Percentiles rank a stretch among this genome's conserved stretches.
Conservation (phyloP, 495 filamentous ascomycete species). For the Umbilicaria muhlenbergii region DNA sequence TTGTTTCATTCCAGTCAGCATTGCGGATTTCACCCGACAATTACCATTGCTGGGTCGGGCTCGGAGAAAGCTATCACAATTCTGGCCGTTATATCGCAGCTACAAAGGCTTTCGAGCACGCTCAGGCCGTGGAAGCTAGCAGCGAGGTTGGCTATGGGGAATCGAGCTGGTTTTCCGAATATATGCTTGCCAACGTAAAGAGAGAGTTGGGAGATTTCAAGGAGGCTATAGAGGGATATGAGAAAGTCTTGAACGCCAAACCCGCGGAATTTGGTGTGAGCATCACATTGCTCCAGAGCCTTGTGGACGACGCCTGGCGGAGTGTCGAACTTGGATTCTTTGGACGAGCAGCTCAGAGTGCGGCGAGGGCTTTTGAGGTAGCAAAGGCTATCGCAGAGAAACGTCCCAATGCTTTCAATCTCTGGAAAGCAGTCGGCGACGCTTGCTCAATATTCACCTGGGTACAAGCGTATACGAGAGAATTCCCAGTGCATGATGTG, state of each 20-base stretch:
- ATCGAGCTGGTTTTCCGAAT: constrained; percentile 84
- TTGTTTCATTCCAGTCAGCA: constrained; percentile 84
- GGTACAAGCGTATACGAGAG: constrained; percentile 45
- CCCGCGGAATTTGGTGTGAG: constrained; percentile 71
- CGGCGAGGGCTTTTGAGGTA: constrained; percentile 39
- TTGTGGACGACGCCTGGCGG: constrained; percentile 65
- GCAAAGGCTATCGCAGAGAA: constrained; percentile 34
- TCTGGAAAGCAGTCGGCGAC: constrained; percentile 92
- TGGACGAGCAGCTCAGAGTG: constrained; percentile 56
- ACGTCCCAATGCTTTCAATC: constrained; percentile 61
- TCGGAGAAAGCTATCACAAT: constrained; percentile 91
- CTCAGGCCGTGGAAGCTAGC: constrained; percentile 44
- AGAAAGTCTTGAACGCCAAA: constrained; percentile 45
- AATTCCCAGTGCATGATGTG: constrained; percentile 41
- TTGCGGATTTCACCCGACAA: constrained; percentile 66
- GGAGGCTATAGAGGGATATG: constrained; percentile 61
- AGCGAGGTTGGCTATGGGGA: constrained; percentile 25
- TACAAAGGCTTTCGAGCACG: constrained; percentile 76
- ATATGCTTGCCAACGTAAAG: constrained; percentile 93
- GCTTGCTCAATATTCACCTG: constrained; percentile 69
- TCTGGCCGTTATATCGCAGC: constrained; percentile 85
- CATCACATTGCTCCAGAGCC: constrained; percentile 72
- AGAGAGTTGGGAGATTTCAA: constrained; percentile 82
- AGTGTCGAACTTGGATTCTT: constrained; percentile 69
- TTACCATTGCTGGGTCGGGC: constrained; percentile 89